These are phyloP conservation scores for Hypoxylon lienhwacheense DNA, from an alignment of 495 filamentous ascomycete genomes.

Conservation along the genomic window DNA sequence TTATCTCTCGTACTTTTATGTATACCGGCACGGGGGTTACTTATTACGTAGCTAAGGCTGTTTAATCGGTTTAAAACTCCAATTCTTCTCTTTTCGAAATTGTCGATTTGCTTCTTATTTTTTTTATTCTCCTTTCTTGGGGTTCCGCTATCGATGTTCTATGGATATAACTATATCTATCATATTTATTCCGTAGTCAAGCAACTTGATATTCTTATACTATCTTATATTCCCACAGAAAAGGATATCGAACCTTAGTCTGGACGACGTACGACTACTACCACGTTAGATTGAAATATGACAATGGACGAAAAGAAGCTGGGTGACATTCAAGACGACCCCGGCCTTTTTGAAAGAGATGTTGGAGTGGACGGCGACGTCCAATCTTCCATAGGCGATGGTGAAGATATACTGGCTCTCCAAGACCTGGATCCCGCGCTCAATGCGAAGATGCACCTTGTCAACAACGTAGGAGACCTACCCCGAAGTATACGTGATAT, in stretches of 20 bases:
- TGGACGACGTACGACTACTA: too few relatives aligned
- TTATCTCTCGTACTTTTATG: conserved; percentile 16
- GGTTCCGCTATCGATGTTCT: too few relatives aligned
- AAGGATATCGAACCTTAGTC: too few relatives aligned
- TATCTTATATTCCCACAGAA: too few relatives aligned
- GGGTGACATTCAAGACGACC: conserved; percentile 4
- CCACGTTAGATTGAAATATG: conserved; percentile 4
- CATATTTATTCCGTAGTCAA: too few relatives aligned
- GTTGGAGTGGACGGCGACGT: conserved; percentile 17
- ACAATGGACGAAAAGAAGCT: conserved; percentile 12
- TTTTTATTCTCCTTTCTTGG: too few relatives aligned
- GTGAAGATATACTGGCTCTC: conserved; percentile 54
- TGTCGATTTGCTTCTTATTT: too few relatives aligned
- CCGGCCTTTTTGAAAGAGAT: conserved; percentile 21
- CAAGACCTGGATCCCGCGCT: conserved; percentile 63
- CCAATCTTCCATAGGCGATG: conserved; percentile 25
- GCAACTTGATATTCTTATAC: too few relatives aligned
- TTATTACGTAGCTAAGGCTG: too few relatives aligned
- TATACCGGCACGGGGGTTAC: background rate
- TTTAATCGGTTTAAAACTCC: too few relatives aligned
- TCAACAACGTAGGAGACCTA: conserved; percentile 65
- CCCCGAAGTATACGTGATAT: background rate
- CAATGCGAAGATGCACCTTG: conserved; percentile 67
- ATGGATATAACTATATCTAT: too few relatives aligned
- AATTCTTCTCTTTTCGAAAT: too few relatives aligned